These are phyloP conservation scores for Ophiocordyceps robertsii DNA, from an alignment of 2,329 filamentous ascomycete species.

Conservation along the genomic window DNA sequence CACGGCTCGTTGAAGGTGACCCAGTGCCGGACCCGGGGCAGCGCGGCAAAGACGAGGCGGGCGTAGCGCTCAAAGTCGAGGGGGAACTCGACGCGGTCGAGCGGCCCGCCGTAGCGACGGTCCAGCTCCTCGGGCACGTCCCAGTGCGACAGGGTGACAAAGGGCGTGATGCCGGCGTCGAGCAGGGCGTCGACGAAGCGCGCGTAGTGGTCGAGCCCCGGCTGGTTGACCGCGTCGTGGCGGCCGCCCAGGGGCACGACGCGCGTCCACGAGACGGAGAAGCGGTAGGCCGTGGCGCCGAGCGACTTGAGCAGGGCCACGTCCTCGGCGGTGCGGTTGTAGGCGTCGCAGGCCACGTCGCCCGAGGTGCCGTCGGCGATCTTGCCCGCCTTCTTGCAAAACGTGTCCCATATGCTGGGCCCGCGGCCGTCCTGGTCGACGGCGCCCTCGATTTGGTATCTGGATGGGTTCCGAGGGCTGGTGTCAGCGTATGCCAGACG, in stretches of 20 bases:
- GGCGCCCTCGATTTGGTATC: conserved; percentile 30
- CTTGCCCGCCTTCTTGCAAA: conserved; percentile 24
- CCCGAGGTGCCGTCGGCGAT: conserved; percentile 27
- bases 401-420: conserved; percentile 28
- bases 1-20: conserved; percentile 25
- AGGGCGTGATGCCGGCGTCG: conserved; percentile 42
- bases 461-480: not conserved
- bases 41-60: conserved; percentile 19
- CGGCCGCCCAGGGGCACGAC: conserved; percentile 52
- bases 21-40: conserved; percentile 24
- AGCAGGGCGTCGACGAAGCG: conserved; percentile 45
- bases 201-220: conserved; percentile 45
- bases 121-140: conserved; percentile 28
- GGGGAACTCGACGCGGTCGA: conserved; percentile 16
- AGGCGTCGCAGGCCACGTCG: conserved; percentile 32
- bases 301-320: conserved; percentile 44
- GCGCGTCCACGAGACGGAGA: conserved; percentile 53
- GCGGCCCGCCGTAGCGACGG: conserved; percentile 21
- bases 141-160: conserved; percentile 55
- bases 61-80: conserved; percentile 23
- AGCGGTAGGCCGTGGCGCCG: conserved; percentile 47
- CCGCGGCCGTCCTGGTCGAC: conserved; percentile 26
- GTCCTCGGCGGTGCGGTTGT: conserved; percentile 33
- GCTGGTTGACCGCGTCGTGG: conserved; percentile 47
- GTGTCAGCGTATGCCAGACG: not conserved